A percentile compares a stretch with the other conserved stretches of the same genome.
Conservation (phyloP, 2,329 filamentous ascomycete genomes). For the Teratosphaeria destructans region DNA sequence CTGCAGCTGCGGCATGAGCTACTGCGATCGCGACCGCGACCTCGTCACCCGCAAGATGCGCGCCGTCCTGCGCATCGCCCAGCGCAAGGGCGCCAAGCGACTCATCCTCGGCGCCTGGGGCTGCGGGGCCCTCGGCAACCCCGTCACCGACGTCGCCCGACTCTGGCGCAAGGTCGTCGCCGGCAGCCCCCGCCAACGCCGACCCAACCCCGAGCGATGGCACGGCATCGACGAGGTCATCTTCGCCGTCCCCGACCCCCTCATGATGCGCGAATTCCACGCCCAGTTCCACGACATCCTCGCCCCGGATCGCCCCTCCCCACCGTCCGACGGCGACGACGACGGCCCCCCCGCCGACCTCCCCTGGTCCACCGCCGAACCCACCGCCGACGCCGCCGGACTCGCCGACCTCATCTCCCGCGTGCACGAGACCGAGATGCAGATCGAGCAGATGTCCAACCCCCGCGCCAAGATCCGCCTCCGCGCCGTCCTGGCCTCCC, state of each 20-base stretch:
- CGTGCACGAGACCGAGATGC: constrained; percentile 24
- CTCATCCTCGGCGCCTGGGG: constrained; percentile 56
- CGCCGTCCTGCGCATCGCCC: constrained; percentile 44
- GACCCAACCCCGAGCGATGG: constrained; percentile 31
- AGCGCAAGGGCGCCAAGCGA: constrained; percentile 35
- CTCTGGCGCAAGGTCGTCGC: constrained; percentile 41
- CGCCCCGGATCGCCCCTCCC: constrained; percentile 8
- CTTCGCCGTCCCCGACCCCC: constrained; percentile 47
- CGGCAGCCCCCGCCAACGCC: constrained; percentile 21
- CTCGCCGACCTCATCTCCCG: constrained; percentile 18
- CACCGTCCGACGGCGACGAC: background rate
- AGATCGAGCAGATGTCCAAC: constrained; percentile 24
- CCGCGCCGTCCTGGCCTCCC: constrained; percentile 21
- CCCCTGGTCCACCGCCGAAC: constrained; percentile 3
- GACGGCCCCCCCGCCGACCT: constrained; percentile 5
- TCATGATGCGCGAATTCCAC: constrained; percentile 44
- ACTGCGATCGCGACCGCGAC: constrained; percentile 40
- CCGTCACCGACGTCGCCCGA: constrained; percentile 46
- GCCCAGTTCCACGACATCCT: constrained; percentile 21
- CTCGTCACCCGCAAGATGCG: constrained; percentile 46
- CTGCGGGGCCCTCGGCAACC: constrained; percentile 54
- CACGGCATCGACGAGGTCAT: constrained; percentile 41
- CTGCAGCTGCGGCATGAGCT: constrained; percentile 30
- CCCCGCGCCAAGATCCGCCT: constrained; percentile 20
- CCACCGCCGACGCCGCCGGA: constrained; percentile 7